These are phyloP conservation scores for Tetracentron sinense DNA, from an alignment of 164 flowering plant genomes.

Conservation along the genomic window DNA sequence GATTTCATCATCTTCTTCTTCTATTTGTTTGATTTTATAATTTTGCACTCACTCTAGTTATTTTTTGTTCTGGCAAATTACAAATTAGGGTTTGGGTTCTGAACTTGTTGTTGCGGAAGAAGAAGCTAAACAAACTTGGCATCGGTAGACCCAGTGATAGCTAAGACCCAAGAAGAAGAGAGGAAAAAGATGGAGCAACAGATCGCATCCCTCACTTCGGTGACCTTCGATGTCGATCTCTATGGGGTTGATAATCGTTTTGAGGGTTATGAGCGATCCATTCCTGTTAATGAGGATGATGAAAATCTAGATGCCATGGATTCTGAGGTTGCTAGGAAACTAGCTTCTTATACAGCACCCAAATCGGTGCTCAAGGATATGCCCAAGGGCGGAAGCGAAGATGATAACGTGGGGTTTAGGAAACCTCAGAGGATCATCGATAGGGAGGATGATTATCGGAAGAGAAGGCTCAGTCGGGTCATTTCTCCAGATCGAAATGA, in stretches of 20 bases:
- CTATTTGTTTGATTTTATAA: no score
- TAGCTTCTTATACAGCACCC: conserved; percentile 88
- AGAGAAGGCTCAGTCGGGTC: conserved; percentile 62
- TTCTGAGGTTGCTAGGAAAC: conserved; percentile 56
- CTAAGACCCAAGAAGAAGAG: conserved; percentile 78
- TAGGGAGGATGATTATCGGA: conserved; percentile 85
- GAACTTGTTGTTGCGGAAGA: not conserved
- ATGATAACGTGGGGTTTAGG: conserved; percentile 53
- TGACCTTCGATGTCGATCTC: conserved; percentile 71
- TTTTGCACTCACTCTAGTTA: no score
- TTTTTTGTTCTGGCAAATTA: no score
- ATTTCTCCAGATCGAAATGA: conserved; percentile 88
- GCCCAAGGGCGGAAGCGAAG: conserved; percentile 51
- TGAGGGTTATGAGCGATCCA: conserved; percentile 63
- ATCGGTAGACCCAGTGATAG: conserved; percentile 53
- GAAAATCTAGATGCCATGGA: conserved; percentile 44
- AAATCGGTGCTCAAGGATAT: conserved; percentile 63
- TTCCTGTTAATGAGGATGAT: conserved; percentile 83
- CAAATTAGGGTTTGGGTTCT: no score
- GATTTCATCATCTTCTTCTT: no score
- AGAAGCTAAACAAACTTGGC: conserved; percentile 20
- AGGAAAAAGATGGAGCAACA: conserved; percentile 73
- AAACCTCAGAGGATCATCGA: conserved; percentile 62
- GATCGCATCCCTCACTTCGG: conserved; percentile 61
- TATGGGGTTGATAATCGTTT: conserved; percentile 51